Conservation (phyloP, 2,329 filamentous ascomycete genomes). For the Sporothrix phasma region DNA sequence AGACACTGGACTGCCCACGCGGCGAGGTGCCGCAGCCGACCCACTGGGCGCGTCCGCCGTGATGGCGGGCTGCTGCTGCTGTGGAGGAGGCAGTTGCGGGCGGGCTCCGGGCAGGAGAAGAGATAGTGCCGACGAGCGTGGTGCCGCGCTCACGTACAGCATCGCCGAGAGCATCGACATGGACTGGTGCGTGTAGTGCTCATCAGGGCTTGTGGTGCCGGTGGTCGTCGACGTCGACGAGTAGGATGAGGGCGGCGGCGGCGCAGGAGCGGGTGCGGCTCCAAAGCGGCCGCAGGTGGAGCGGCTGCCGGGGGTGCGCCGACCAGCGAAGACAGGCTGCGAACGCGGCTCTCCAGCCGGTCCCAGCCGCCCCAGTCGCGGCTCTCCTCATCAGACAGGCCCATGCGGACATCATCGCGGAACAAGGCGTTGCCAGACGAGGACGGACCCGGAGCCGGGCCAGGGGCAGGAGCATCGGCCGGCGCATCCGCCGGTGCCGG, state of each 20-base stretch:
- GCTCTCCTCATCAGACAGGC: constrained; percentile 46
- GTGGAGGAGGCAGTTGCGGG: background rate
- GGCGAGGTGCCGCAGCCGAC: background rate
- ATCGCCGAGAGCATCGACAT: background rate
- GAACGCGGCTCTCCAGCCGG: constrained; percentile 54
- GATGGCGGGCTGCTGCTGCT: background rate
- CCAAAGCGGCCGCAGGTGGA: constrained; percentile 15
- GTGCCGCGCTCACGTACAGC: constrained; percentile 21
- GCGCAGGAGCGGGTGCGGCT: background rate
- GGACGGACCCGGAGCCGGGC: too few relatives aligned
- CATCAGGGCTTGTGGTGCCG: constrained; percentile 5
- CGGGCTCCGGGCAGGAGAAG: too few relatives aligned
- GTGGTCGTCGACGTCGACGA: constrained; percentile 1
- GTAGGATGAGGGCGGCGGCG: background rate
- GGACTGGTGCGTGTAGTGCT: constrained; percentile 14
- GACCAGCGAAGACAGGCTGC: constrained; percentile 37
- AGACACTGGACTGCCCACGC: constrained; percentile 20
- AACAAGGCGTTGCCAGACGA: constrained; percentile 30
- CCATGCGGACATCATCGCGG: constrained; percentile 39
- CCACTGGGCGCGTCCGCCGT: background rate
- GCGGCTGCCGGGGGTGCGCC: too few relatives aligned
- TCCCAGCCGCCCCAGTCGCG: constrained; percentile 76
- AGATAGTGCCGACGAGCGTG: too few relatives aligned
- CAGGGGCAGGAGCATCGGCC: background rate
- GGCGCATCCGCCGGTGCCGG: background rate